A percentile compares a stretch with the other conserved stretches of the same genome.
phyloP scores from a whole-genome alignment of 2,329 filamentous ascomycete genomes.

The Trichoderma citrinoviride region DNA sequence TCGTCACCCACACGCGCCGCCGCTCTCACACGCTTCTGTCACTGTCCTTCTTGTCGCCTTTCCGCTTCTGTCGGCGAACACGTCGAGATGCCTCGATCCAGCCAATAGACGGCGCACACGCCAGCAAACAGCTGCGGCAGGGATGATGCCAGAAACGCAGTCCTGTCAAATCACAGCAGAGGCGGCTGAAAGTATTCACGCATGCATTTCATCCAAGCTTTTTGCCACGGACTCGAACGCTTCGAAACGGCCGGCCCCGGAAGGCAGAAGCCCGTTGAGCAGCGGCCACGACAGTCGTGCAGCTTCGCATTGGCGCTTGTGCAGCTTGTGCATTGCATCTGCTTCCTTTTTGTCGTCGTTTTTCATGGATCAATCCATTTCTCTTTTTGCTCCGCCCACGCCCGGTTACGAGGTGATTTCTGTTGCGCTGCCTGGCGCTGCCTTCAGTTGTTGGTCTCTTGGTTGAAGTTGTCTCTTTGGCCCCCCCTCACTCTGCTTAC shows the following conservation, averaged over 20 bases:
- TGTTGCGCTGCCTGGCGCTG: background rate
- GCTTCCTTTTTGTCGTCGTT: background rate
- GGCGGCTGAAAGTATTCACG: background rate
- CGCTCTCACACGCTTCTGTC: too few species aligned
- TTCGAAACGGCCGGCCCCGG: background rate
- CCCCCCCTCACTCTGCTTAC: too few species aligned
- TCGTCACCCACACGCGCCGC: too few species aligned
- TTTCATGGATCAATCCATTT: background rate
- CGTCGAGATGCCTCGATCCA: slow-evolving; percentile 2
- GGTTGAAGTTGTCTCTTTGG: too few species aligned
- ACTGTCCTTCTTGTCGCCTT: background rate
- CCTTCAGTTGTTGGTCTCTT: background rate
- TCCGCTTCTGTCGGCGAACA: slow-evolving; percentile 7
- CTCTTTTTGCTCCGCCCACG: slow-evolving; percentile 4
- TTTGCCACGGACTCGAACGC: background rate
- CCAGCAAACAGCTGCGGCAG: slow-evolving; percentile 19
- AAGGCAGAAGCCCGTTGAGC: slow-evolving; percentile 39
- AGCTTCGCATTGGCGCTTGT: slow-evolving; percentile 28
- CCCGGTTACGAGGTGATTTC: background rate
- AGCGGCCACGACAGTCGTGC: slow-evolving; percentile 50
- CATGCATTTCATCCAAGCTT: too few species aligned
- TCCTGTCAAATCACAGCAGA: background rate
- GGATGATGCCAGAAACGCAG: background rate
- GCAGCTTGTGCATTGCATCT: slow-evolving; percentile 11
- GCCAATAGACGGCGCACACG: slow-evolving; percentile 25